Base-by-base conservation (phyloP, 2,329 filamentous ascomycete species). In the Bipolaris victoriae region DNA sequence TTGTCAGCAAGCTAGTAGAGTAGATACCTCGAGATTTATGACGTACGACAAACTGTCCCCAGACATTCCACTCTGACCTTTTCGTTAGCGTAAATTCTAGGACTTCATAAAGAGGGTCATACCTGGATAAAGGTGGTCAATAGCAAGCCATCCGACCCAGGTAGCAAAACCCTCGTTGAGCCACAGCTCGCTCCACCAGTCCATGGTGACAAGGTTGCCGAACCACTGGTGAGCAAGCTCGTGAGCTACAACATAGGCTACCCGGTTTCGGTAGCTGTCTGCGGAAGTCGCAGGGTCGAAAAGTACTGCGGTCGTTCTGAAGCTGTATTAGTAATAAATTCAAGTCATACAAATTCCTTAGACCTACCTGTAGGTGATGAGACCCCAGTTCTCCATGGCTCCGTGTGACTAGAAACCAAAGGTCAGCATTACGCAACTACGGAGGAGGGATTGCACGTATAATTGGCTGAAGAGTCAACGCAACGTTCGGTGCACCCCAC, bases 331-430 rank as follows among this genome's bases (percentile, higher is more conserved):
- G 16, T 18, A 16, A 10, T 9, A 45, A 20, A 13, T 20, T 5
- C 26, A 45, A 29, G 6, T 9, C 10, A 5, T 31, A 16, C 5
- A 5, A 3, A 11, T 13, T 16, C 16, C 13, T 24, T 26, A 37
- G n/a, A n/a, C 63, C 58, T 18, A 77, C 76, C 92, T 86, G 80
- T 98, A 99, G 31, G 95, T 98, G 57, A 99, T 92, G 52, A 99
- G 83, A 75, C 94, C 94, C 94, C 94, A 98, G 78, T 98, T 98
- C 83, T 98, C 93, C 93, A 98, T 97, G 62, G 93, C 94, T 65
- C 94, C 94, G 57, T 85, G 82, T 70, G 82, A 84, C 83, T 85
- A 79, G 63, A 18, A 66, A 74, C 64, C 68, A 67, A 60, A 49
- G 70, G 75, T 84, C 70, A 84, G 81, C 65, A 40, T 58, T 35